phyloP scores from a whole-genome alignment of 75 land plant genomes.

The Isoetes taiwanensis region DNA sequence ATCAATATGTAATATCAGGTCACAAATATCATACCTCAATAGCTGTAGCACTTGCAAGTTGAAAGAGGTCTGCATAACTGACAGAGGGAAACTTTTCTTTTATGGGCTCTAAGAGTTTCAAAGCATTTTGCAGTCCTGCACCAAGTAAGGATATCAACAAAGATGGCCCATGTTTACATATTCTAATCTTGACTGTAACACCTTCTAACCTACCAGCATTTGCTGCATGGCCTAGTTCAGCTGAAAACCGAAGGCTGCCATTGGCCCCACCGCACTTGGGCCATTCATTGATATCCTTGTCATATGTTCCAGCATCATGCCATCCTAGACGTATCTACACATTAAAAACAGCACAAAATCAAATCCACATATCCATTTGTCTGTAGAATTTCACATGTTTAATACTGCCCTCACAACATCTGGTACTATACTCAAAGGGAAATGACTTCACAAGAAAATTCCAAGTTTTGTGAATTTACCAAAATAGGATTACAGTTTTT shows the following conservation, averaged over 20 bases:
- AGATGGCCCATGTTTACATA: no score
- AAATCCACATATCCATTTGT: no score
- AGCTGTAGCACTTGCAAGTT: conserved; percentile 95
- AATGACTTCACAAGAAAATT: background rate
- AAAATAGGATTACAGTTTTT: conserved; percentile 75
- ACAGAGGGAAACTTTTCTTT: conserved; percentile 76
- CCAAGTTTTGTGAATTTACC: conserved; percentile 16
- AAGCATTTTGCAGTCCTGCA: conserved; percentile 73
- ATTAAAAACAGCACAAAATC: background rate
- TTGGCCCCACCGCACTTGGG: conserved; percentile 92
- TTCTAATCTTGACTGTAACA: background rate
- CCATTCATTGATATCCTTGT: conserved; percentile 81
- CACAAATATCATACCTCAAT: conserved; percentile 44
- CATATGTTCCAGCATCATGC: conserved; percentile 98
- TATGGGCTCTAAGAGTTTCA: conserved; percentile 67
- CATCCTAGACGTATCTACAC: conserved; percentile 79
- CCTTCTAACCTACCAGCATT: conserved; percentile 62
- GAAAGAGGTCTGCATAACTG: conserved; percentile 91
- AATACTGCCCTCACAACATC: background rate
- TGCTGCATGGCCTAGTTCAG: conserved; percentile 73
- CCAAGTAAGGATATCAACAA: background rate
- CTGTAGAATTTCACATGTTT: background rate
- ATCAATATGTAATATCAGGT: background rate
- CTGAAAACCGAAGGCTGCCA: conserved; percentile 74
- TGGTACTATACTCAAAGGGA: background rate